Evolutionary conservation across 1,284 basidiomycete genomes (phyloP), one percentile per base, ranked within the genome.

Genomic region (Ustilago cynodontis): DNA sequence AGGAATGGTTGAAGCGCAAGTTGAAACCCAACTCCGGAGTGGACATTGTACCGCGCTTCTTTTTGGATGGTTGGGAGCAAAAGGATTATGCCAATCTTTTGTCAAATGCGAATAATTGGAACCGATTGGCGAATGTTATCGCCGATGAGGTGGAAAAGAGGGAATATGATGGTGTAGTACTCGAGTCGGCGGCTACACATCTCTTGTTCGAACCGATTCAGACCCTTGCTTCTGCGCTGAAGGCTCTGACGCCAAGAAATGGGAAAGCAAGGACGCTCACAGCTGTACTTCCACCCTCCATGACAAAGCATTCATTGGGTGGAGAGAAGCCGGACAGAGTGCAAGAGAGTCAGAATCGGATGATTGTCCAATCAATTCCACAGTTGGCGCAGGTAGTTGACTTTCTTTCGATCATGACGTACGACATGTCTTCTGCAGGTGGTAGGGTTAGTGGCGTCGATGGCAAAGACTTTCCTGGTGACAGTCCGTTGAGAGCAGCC

Each of bases 401-500:
- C 45, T 71, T 14, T 31, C 54, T 79, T 14, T 67, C 54, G 20
- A 59, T 80, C 57, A 81, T 81, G 80, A 80, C 78, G 2, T 80
- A 80, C 62, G 78, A 79, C 45, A 75, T 79, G 72, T 67, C 78
- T 6, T 62, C 63, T 4, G 57, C 57, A 0, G 59, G 41, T 9
- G 78, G 78, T 0, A 22, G 63, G 3, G 49, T 54, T 1, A 68
- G 62, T 20, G 13, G 11, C 1, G 11, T 73, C 14, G 43, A 47
- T 6, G 73, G 66, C 16, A 59, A 57, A 16, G 59, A 68, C 16
- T 64, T 81, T 20, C 67, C 71, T 1, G 20, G 43, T 2, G 67
- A 67, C 31, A 81, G 77, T 28, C 70, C 74, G 5, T 29, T 81
- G 20, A 41, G 66, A 13, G 62, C 59, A 3, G 77, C 71, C 6